A percentile compares a stretch with the other conserved stretches of the same genome.
Evolutionary conservation across 2,329 filamentous ascomycete species (phyloP).

Genomic region (Paecilomyces niveus): DNA sequence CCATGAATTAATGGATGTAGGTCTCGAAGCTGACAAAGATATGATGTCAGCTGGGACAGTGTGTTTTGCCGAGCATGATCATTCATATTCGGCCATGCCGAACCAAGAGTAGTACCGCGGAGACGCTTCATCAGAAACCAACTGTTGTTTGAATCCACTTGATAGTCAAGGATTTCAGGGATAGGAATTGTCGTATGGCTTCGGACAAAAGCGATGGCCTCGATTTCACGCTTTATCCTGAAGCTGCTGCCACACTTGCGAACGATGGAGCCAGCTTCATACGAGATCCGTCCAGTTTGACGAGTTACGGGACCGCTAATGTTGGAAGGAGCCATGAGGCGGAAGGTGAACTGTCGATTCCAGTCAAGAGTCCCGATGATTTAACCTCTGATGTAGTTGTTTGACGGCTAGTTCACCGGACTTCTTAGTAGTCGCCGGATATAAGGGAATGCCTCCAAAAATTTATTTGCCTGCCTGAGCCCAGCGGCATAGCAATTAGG

Average conservation of each 20-base stretch:
- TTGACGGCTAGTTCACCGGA: too few relatives aligned
- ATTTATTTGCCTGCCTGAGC: too few relatives aligned
- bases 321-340: conserved; percentile 1
- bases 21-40: conserved; percentile 1
- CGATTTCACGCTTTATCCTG: conserved; percentile 1
- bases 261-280: conserved; percentile 1
- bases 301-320: neutral
- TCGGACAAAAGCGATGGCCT: neutral
- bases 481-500: too few relatives aligned
- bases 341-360: conserved; percentile 10
- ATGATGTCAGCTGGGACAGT: neutral
- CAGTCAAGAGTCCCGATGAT: conserved; percentile 54
- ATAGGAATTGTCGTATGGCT: neutral
- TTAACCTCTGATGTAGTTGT: too few relatives aligned
- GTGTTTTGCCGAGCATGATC: neutral
- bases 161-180: conserved; percentile 1
- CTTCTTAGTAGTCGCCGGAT: too few relatives aligned
- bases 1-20: neutral
- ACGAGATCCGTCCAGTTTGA: neutral
- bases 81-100: conserved; percentile 2
- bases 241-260: neutral
- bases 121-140: neutral
- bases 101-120: neutral
- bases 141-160: neutral
- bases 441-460: too few relatives aligned